Base-by-base conservation (phyloP, 2,329 filamentous ascomycete genomes). In the Rachicladosporium sp. region DNA sequence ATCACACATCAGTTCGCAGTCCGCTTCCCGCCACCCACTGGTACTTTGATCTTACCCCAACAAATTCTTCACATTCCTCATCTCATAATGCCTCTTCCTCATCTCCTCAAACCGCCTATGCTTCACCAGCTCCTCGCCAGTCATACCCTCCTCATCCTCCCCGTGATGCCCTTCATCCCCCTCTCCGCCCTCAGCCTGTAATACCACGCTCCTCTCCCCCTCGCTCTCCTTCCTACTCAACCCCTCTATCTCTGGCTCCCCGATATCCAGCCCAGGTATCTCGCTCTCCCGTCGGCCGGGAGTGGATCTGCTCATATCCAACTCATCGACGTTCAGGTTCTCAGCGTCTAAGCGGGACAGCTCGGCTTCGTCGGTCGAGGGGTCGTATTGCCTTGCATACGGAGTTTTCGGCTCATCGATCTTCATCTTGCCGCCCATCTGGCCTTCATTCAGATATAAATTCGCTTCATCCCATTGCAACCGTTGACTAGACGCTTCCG, bases 401-500 rank as follows among this genome's bases (percentile, higher is more conserved):
- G 91, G 91, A 6, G 91, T 98, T 72, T 98, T 98, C 45, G 91
- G 91, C 67, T 98, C 91, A 50, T 87, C 84, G 49, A 98, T 98
- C 71, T 96, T 98, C 91, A 98, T 98, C 43, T 88, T 95, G 46
- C 82, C 81, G 43, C 80, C 86, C 63, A 84, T 88, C 64, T 96
- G 86, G 63, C 96, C 89, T 66, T 98, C 91, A 6, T 91, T 91
- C 38, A 98, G 74, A 65, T 95, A 98, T 27, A 98, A 74, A 58
- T 98, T 98, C 34, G 85, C 91, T 68, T 98, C 91, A 62, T 98
- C 91, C 91, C 91, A 98, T 67, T 95, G 94, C 50, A 98, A 71
- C 46, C 87, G 80, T 46, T 83, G 81, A 43, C 74, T 79, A 42
- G 69, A 71, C 36, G 77, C 72, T 37, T 76, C 73, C 11, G 68